phyloP scores from a whole-genome alignment of 1,284 basidiomycete species.

The Porogramme epimiltina region DNA sequence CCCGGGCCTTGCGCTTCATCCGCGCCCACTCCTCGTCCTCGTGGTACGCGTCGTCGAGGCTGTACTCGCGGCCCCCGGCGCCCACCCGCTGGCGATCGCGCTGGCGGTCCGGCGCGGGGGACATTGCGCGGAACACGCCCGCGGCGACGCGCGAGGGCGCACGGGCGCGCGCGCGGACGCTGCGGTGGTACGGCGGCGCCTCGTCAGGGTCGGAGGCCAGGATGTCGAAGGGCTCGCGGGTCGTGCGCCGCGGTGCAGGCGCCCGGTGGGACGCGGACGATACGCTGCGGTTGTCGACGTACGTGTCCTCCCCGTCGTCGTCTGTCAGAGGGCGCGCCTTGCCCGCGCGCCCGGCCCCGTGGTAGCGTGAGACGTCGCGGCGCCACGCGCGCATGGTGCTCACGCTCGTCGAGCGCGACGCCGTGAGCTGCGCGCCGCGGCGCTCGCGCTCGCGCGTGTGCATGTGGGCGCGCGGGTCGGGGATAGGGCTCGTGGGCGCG shows the following conservation, averaged over 20 bases:
- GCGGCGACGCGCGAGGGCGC: constrained; percentile 17
- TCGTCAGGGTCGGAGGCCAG: not conserved
- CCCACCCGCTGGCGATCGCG: not conserved
- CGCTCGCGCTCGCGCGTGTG: not conserved
- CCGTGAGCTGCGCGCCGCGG: not conserved
- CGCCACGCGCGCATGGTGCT: constrained; percentile 19
- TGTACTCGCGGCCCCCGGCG: too few species aligned
- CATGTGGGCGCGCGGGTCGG: not conserved
- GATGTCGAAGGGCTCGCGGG: constrained; percentile 24
- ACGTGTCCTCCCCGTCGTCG: constrained; percentile 7
- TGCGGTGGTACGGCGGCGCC: constrained; percentile 1
- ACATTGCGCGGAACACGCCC: constrained; percentile 15
- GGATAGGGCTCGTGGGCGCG: not conserved
- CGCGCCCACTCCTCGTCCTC: constrained; percentile 8
- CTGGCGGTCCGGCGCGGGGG: not conserved
- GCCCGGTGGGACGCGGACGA: too few species aligned
- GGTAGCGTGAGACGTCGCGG: constrained; percentile 13
- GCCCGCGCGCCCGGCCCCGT: constrained; percentile 1
- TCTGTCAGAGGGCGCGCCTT: too few species aligned
- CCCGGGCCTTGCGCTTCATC: constrained; percentile 7
- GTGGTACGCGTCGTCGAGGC: not conserved
- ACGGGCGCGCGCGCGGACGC: too few species aligned
- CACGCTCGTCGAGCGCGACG: constrained; percentile 19
- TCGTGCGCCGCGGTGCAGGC: constrained; percentile 13
- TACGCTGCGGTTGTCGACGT: too few species aligned